These are phyloP conservation scores for Exophiala oligosperma DNA, from an alignment of 2,329 filamentous ascomycete species.

Conservation along the genomic window DNA sequence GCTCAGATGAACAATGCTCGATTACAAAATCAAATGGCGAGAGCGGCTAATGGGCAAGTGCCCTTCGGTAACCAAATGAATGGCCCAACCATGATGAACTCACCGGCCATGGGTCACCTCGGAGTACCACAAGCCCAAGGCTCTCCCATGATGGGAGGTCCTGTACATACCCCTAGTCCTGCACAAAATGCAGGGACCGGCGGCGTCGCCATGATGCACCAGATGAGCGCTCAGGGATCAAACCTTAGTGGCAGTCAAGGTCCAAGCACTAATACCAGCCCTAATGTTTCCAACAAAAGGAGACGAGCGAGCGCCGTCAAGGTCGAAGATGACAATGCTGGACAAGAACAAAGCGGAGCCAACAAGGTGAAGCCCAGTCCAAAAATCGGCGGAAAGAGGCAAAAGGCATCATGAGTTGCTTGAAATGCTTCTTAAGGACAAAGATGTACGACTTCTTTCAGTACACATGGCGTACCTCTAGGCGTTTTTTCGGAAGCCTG, in stretches of 20 bases:
- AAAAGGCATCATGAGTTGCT: slow-evolving; percentile 38
- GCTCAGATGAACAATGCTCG: slow-evolving; percentile 22
- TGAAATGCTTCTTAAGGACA: background rate
- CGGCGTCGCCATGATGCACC: slow-evolving; percentile 55
- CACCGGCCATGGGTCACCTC: slow-evolving; percentile 58
- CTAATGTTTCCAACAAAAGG: slow-evolving; percentile 59
- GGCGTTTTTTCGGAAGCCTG: slow-evolving; percentile 1
- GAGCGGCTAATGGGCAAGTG: slow-evolving; percentile 27
- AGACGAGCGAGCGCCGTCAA: slow-evolving; percentile 62
- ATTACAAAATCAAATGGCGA: slow-evolving; percentile 27
- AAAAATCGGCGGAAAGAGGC: slow-evolving; percentile 46
- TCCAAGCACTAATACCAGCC: slow-evolving; percentile 62
- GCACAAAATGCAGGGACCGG: slow-evolving; percentile 48
- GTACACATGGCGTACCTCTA: background rate
- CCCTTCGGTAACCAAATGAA: slow-evolving; percentile 43
- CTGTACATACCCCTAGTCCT: slow-evolving; percentile 48
- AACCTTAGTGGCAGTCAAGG: slow-evolving; percentile 51
- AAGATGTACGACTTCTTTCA: background rate
- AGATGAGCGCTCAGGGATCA: slow-evolving; percentile 58
- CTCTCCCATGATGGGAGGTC: slow-evolving; percentile 53
- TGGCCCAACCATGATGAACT: slow-evolving; percentile 55
- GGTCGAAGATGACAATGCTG: slow-evolving; percentile 55
- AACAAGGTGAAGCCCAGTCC: slow-evolving; percentile 50
- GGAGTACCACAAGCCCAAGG: slow-evolving; percentile 49
- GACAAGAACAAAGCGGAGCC: slow-evolving; percentile 46